These are phyloP conservation scores for Pholiota conissans DNA, from an alignment of 768 basidiomycete species.

Conservation along the genomic window DNA sequence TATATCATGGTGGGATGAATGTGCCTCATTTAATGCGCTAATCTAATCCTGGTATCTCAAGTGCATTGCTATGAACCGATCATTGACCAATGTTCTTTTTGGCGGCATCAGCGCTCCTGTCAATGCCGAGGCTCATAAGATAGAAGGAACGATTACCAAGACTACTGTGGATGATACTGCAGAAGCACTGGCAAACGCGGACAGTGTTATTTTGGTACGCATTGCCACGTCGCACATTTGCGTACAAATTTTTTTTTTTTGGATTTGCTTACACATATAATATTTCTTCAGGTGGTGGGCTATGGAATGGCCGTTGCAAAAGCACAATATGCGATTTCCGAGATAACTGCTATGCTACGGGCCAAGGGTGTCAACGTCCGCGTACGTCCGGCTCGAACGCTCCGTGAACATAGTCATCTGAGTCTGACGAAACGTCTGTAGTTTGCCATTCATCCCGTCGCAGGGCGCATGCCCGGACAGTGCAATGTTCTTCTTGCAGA, in stretches of 20 bases:
- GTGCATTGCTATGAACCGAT: constrained; percentile 94
- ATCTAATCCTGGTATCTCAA: constrained; percentile 23
- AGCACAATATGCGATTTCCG: constrained; percentile 78
- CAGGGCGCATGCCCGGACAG: constrained; percentile 92
- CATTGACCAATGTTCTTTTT: constrained; percentile 81
- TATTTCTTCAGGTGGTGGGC: constrained; percentile 61
- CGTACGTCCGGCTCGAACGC: constrained; percentile 25
- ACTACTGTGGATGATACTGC: constrained; percentile 81
- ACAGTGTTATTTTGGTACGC: constrained; percentile 77
- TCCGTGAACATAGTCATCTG: not conserved
- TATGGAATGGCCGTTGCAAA: constrained; percentile 95
- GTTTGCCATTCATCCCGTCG: constrained; percentile 89
- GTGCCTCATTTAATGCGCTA: not conserved
- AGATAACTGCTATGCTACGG: constrained; percentile 72
- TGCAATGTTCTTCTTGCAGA: constrained; percentile 92
- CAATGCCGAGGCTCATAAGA: constrained; percentile 62
- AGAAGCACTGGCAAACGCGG: constrained; percentile 74
- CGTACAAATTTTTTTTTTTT: not conserved
- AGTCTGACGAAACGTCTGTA: constrained; percentile 14
- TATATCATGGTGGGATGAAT: constrained; percentile 78
- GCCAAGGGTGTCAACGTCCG: constrained; percentile 78
- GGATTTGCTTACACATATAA: not conserved
- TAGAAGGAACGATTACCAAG: constrained; percentile 81
- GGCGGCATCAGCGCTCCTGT: constrained; percentile 73
- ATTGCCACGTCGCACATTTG: not conserved